Percentiles rank a stretch among this genome's conserved stretches.
phyloP scores from a whole-genome alignment of 208 protist species.

The Crithidia thermophila region DNA sequence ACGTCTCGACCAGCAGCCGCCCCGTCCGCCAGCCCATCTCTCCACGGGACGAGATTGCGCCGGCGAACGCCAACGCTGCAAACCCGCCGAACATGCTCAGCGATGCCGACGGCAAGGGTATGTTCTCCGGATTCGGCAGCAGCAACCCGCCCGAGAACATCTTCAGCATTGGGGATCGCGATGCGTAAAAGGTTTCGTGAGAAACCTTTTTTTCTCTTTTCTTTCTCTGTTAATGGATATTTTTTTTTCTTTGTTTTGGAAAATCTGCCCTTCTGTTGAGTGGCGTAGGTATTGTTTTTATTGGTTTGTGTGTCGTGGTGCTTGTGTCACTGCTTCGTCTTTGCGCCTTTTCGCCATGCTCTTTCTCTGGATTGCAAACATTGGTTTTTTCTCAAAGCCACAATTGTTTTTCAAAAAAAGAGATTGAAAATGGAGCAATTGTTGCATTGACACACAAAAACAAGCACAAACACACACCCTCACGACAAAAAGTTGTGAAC shows the following conservation, averaged over 20 bases:
- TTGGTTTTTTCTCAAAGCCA: no score
- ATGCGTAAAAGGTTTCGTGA: constrained; percentile 11
- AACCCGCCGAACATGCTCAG: constrained; percentile 46
- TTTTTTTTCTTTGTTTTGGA: constrained; percentile 9
- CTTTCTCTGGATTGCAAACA: no score
- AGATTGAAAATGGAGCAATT: no score
- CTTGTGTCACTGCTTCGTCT: no score
- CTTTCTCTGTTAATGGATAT: constrained; percentile 9
- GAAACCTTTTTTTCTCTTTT: neutral
- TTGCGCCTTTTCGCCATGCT: no score
- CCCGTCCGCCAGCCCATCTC: constrained; percentile 4
- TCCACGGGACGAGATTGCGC: constrained; percentile 32
- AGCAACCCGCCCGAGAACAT: constrained; percentile 43
- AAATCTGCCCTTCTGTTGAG: neutral
- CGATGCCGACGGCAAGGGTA: constrained; percentile 41
- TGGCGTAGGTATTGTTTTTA: neutral
- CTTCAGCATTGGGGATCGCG: constrained; percentile 47
- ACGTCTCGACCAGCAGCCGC: constrained; percentile 18
- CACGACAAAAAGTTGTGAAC: no score
- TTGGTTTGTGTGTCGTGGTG: no score
- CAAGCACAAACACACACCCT: no score
- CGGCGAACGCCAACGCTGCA: constrained; percentile 11
- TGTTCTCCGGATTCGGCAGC: constrained; percentile 52
- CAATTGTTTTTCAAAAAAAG: no score
- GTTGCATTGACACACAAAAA: no score